Percentiles rank a stretch among this genome's conserved stretches.
Conservation (phyloP, 495 filamentous ascomycete genomes). For the Hypoxylon subgilvum region DNA sequence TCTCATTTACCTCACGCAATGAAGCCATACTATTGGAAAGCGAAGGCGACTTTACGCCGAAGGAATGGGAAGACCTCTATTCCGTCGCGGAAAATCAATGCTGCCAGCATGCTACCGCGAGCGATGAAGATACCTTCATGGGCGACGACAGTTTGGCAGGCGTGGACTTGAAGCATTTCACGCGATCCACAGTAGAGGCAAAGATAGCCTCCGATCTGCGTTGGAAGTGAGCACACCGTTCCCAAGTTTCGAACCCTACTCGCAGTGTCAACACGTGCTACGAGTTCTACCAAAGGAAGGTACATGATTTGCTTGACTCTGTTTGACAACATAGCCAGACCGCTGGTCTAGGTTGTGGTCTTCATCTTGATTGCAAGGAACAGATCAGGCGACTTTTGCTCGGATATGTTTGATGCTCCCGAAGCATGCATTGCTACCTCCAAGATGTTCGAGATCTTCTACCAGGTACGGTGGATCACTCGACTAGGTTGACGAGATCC, state of each 20-base stretch:
- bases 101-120: conserved; percentile 52
- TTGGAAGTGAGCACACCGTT: conserved; percentile 58
- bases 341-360: conserved; percentile 10
- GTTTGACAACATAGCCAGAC: conserved; percentile 4
- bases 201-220: conserved; percentile 63
- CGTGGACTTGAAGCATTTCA: conserved; percentile 61
- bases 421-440: conserved; percentile 15
- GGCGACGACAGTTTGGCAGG: conserved; percentile 46
- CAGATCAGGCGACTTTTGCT: conserved; percentile 5
- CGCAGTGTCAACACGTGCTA: conserved; percentile 15
- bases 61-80: conserved; percentile 76
- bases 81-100: conserved; percentile 69
- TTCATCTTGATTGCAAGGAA: neutral
- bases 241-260: neutral
- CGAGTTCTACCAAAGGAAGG: conserved; percentile 3
- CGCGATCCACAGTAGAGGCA: conserved; percentile 67
- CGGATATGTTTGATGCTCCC: conserved; percentile 28
- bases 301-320: conserved; percentile 21
- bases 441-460: conserved; percentile 24
- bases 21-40: conserved; percentile 81
- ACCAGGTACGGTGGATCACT: conserved; percentile 29
- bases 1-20: conserved; percentile 76
- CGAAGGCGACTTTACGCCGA: conserved; percentile 76
- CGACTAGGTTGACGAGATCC: conserved; percentile 6
- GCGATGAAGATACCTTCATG: conserved; percentile 51